Percentiles rank a stretch among this genome's conserved stretches.
Evolutionary conservation across 129 eudicot genomes (phyloP).

Genomic region (Flaveria linearis): DNA sequence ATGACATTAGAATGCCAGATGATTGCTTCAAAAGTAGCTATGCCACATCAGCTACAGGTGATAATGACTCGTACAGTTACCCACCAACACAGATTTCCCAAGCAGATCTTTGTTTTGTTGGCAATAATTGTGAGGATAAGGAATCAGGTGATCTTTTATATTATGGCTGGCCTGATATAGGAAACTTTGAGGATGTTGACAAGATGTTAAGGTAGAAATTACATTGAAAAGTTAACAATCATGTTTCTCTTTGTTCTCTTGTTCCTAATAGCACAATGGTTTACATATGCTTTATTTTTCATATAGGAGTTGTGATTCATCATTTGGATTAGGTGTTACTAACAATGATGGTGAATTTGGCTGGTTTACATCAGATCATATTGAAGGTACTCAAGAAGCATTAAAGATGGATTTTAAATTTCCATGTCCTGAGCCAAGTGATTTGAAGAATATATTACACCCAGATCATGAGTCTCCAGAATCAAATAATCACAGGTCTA

Average conservation of each 20-base stretch:
- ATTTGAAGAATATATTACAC: constrained; percentile 33
- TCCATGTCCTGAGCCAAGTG: constrained; percentile 45
- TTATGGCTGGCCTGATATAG: constrained; percentile 79
- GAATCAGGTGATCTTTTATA: constrained; percentile 61
- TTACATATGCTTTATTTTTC: constrained; percentile 22
- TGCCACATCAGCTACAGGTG: constrained; percentile 47
- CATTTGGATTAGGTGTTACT: constrained; percentile 58
- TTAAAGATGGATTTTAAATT: constrained; percentile 48
- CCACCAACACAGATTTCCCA: constrained; percentile 49
- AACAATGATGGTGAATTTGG: constrained; percentile 60
- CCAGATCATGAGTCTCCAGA: constrained; percentile 33
- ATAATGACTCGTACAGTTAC: constrained; percentile 47
- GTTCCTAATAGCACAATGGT: background rate
- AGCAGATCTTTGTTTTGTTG: constrained; percentile 49
- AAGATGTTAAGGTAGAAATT: constrained; percentile 70
- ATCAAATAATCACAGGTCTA: constrained; percentile 34
- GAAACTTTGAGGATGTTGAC: constrained; percentile 89
- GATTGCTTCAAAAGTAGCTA: constrained; percentile 38
- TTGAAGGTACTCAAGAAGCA: constrained; percentile 57
- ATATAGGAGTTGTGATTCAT: constrained; percentile 86
- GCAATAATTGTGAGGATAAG: constrained; percentile 47
- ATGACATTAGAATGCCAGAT: constrained; percentile 36
- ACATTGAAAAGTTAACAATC: background rate
- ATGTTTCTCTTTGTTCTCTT: constrained; percentile 3
- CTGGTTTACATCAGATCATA: constrained; percentile 70